Evolutionary conservation across 176 grass and related monocot genomes (phyloP).

Genomic region (Ananas comosus): DNA sequence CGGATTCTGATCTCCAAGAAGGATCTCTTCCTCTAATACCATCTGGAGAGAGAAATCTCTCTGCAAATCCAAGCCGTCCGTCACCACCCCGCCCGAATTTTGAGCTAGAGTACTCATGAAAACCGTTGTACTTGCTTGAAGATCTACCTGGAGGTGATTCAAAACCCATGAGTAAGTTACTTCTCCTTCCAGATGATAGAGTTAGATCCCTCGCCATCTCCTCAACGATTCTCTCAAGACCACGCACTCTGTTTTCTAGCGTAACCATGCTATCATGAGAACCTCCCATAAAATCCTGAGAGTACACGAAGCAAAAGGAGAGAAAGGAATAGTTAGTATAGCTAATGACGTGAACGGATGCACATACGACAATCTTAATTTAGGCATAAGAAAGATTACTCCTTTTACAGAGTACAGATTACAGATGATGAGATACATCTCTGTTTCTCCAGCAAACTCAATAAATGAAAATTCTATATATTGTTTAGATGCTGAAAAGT

Average conservation of each 20-base stretch:
- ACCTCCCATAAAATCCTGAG: slow-evolving; percentile 97
- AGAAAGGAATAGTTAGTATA: background rate
- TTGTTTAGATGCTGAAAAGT: background rate
- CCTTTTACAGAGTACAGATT: background rate
- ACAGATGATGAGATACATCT: too few relatives aligned
- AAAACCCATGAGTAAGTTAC: slow-evolving; percentile 43
- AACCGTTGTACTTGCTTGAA: slow-evolving; percentile 69
- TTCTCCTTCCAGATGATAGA: slow-evolving; percentile 64
- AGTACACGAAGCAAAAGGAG: slow-evolving; percentile 7
- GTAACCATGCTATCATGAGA: slow-evolving; percentile 96
- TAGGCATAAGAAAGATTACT: background rate
- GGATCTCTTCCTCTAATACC: slow-evolving; percentile 40
- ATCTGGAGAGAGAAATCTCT: slow-evolving; percentile 60
- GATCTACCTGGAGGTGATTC: slow-evolving; percentile 70
- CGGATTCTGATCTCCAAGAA: slow-evolving; percentile 79
- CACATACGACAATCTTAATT: background rate
- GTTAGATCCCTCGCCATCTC: slow-evolving; percentile 83
- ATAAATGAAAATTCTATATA: too few relatives aligned
- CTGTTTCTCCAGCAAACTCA: too few relatives aligned
- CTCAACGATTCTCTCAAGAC: slow-evolving; percentile 91
- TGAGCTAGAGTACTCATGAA: slow-evolving; percentile 61
- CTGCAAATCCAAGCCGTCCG: slow-evolving; percentile 42
- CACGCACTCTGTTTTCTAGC: slow-evolving; percentile 81
- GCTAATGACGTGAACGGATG: background rate
- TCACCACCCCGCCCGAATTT: slow-evolving; percentile 69